Percentiles rank a stretch among this genome's conserved stretches.
Conservation (phyloP, 257 asterid species). For the Penstemon davidsonii region DNA sequence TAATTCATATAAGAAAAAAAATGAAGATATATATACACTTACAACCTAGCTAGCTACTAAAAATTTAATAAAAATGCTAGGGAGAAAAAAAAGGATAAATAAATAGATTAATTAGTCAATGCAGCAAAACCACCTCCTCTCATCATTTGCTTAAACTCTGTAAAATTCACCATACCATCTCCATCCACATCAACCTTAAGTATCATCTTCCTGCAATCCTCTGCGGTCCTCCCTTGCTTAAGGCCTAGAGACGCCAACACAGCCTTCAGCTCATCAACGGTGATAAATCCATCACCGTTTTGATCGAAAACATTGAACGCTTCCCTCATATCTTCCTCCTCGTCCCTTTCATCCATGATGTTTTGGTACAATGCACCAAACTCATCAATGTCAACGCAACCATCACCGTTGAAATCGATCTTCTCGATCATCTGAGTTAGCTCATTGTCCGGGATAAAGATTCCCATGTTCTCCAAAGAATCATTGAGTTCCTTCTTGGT, state of each 20-base stretch:
- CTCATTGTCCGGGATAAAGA: conserved; percentile 51
- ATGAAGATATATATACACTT: no score
- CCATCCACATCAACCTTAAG: conserved; percentile 63
- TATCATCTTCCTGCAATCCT: conserved; percentile 67
- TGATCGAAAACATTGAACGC: conserved; percentile 68
- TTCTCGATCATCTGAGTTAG: conserved; percentile 45
- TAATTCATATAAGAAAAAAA: no score
- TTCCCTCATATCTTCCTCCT: conserved; percentile 56
- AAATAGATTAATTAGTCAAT: conserved; percentile 27
- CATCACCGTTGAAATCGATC: conserved; percentile 51
- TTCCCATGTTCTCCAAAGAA: conserved; percentile 64
- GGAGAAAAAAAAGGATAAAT: conserved; percentile 1
- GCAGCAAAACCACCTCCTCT: conserved; percentile 62
- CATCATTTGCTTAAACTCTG: conserved; percentile 72
- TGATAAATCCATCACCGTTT: conserved; percentile 60
- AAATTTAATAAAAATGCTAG: not conserved
- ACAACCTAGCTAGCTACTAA: no score
- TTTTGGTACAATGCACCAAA: conserved; percentile 46
- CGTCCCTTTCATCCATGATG: conserved; percentile 53
- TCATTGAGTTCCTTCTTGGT: conserved; percentile 48
- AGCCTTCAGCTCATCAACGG: conserved; percentile 55
- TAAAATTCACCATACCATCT: conserved; percentile 56
- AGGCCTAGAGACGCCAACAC: conserved; percentile 55
- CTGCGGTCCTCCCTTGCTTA: conserved; percentile 48
- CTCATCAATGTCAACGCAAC: conserved; percentile 57